Evolutionary conservation across 2,329 filamentous ascomycete species (phyloP).

Genomic region (Clonostachys sp.): DNA sequence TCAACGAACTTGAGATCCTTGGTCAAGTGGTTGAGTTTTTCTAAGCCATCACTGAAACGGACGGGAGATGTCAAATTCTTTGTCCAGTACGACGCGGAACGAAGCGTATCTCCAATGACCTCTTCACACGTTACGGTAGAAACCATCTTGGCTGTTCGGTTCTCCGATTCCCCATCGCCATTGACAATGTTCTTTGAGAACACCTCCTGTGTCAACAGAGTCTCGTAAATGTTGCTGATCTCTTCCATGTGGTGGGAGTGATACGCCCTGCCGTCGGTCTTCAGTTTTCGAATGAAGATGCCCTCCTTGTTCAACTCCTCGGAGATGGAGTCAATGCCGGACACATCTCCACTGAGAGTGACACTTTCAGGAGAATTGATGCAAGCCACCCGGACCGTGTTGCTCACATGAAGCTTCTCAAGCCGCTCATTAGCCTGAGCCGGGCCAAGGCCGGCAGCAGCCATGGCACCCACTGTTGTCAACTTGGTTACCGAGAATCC

Average conservation of each 20-base stretch:
- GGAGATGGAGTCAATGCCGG: conserved; percentile 2
- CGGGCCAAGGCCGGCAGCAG: conserved; percentile 26
- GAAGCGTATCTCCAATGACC: not conserved
- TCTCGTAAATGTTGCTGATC: conserved; percentile 14
- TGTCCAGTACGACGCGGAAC: conserved; percentile 6
- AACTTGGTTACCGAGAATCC: conserved; percentile 14
- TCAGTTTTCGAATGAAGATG: conserved; percentile 18
- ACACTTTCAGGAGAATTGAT: conserved; percentile 27
- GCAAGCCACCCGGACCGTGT: conserved; percentile 23
- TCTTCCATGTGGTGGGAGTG: conserved; percentile 31
- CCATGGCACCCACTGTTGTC: conserved; percentile 23
- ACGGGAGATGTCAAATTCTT: conserved; percentile 8
- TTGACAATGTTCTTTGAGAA: not conserved
- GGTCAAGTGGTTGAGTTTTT: conserved; percentile 2
- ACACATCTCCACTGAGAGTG: conserved; percentile 25
- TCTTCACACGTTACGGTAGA: not conserved
- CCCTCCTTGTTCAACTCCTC: conserved; percentile 10
- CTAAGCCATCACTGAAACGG: conserved; percentile 4
- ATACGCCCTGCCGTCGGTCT: conserved; percentile 29
- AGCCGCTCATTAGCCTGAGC: conserved; percentile 3
- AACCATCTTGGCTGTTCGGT: not conserved
- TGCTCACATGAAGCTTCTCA: conserved; percentile 17
- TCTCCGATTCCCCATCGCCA: not conserved
- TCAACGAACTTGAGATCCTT: conserved; percentile 14
- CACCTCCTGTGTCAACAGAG: not conserved